Percentiles rank a stretch among this genome's conserved stretches.
phyloP scores from a whole-genome alignment of 179 eudicot species.

The Spergularia azorica region DNA sequence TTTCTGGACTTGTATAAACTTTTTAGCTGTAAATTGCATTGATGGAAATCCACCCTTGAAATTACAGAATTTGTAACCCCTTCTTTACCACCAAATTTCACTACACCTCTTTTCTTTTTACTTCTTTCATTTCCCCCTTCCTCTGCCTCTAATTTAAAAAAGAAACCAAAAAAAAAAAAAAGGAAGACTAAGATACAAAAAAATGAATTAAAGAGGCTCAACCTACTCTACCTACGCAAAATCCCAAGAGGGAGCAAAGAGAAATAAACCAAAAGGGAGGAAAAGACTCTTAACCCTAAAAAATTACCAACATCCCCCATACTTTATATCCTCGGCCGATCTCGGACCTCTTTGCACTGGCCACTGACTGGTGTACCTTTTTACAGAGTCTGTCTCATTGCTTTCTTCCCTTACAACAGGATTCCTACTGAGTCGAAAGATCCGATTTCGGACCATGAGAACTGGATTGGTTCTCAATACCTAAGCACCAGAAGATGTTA shows the following conservation, averaged over 20 bases:
- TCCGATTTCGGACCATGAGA: constrained; percentile 21
- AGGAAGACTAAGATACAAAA: constrained; percentile 23
- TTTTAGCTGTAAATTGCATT: constrained; percentile 32
- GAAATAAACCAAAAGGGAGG: constrained; percentile 9
- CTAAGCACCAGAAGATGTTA: constrained; percentile 2
- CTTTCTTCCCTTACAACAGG: not conserved
- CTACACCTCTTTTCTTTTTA: constrained; percentile 25
- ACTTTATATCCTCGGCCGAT: constrained; percentile 14
- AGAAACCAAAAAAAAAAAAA: not conserved
- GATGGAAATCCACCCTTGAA: constrained; percentile 30
- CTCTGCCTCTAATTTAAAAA: constrained; percentile 22
- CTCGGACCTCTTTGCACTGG: constrained; percentile 5
- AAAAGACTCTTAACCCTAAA: not conserved
- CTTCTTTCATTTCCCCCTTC: constrained; percentile 22
- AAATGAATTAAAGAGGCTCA: constrained; percentile 40
- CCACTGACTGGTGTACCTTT: constrained; percentile 3
- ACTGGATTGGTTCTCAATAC: constrained; percentile 5
- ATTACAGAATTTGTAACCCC: constrained; percentile 36
- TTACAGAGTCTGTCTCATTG: not conserved
- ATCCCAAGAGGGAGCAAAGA: constrained; percentile 34
- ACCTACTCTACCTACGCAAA: constrained; percentile 41
- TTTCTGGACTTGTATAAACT: constrained; percentile 30
- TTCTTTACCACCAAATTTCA: constrained; percentile 29
- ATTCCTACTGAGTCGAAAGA: not conserved
- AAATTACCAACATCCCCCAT: constrained; percentile 16